Conservation (phyloP, 306 rosid species). For the Medicago truncatula region MtrunA17r5.0-ANR NC_053046.1:14786501-14787000, state of each 20-base stretch:
- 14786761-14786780: neutral
- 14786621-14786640: slow-evolving; percentile 19
- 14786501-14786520: neutral
- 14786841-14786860: neutral
- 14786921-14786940: neutral
- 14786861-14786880: too few relatives aligned
- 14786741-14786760: neutral
- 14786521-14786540: neutral
- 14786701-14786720: neutral
- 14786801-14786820: slow-evolving; percentile 10
- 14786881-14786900: too few relatives aligned
- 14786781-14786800: neutral
- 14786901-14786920: neutral
- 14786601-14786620: neutral
- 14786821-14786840: neutral
- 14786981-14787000: neutral
- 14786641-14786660: neutral
- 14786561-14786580: slow-evolving; percentile 14
- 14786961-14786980: neutral
- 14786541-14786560: slow-evolving; percentile 5
- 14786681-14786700: slow-evolving; percentile 17
- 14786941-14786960: neutral
- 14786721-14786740: neutral
- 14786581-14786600: slow-evolving; percentile 3
- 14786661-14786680: slow-evolving; percentile 21